Conservation (phyloP, 768 basidiomycete species). For the Amyloporia xantha region DNA sequence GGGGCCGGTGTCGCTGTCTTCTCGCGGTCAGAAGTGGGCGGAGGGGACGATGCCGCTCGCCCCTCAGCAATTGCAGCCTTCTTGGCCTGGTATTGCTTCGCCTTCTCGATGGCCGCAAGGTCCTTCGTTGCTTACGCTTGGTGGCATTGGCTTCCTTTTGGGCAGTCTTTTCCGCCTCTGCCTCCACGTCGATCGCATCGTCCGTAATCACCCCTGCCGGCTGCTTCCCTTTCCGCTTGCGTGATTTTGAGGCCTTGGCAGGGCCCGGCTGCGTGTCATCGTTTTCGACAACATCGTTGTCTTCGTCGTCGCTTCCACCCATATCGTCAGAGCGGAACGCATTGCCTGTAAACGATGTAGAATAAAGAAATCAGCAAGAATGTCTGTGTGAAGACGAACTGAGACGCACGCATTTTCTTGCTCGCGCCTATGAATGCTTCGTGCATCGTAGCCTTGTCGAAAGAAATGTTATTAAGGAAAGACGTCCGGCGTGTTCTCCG, state of each 20-base stretch:
- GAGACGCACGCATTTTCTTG: background rate
- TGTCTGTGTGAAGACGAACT: background rate
- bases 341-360: background rate
- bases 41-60: too few relatives aligned
- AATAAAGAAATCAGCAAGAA: too few relatives aligned
- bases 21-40: too few relatives aligned
- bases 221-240: background rate
- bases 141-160: too few relatives aligned
- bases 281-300: background rate
- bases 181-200: background rate
- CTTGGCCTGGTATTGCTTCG: too few relatives aligned
- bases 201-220: background rate
- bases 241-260: background rate
- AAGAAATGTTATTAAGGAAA: background rate
- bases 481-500: background rate
- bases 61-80: too few relatives aligned
- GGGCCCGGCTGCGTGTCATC: background rate
- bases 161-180: too few relatives aligned
- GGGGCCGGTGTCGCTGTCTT: too few relatives aligned
- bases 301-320: background rate
- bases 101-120: too few relatives aligned
- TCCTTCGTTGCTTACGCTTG: too few relatives aligned
- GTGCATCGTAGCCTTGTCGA: background rate
- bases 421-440: background rate
- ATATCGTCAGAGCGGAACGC: background rate